Evolutionary conservation across 495 filamentous ascomycete genomes (phyloP).

Genomic region (Xylaria scruposa): DNA sequence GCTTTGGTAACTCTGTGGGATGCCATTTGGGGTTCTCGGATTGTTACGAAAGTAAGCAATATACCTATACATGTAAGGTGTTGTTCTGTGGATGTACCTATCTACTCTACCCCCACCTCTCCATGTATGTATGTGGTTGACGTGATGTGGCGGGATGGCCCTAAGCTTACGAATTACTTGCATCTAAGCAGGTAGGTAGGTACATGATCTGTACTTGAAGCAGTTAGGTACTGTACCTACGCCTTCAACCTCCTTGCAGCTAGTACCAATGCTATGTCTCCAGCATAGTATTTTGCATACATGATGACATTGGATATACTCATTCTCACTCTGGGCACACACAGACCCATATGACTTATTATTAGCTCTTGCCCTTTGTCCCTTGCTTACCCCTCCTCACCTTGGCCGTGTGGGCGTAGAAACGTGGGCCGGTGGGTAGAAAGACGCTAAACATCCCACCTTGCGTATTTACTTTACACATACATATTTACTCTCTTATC

Average conservation of each 20-base stretch:
- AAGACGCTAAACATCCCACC: conserved; percentile 31
- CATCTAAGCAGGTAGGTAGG: not conserved
- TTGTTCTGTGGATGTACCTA: too few relatives aligned
- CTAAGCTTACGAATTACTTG: conserved; percentile 1
- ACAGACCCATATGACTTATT: not conserved
- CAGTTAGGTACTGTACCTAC: too few relatives aligned
- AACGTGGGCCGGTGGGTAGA: not conserved
- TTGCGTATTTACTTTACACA: not conserved
- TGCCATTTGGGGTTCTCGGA: too few relatives aligned
- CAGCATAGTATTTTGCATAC: too few relatives aligned
- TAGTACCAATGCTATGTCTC: too few relatives aligned
- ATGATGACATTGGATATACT: not conserved
- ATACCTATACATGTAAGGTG: too few relatives aligned
- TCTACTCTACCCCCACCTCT: not conserved
- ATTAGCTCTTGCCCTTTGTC: not conserved
- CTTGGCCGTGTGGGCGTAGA: not conserved
- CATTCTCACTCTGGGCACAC: not conserved
- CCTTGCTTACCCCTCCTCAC: conserved; percentile 2
- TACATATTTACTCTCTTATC: conserved; percentile 11
- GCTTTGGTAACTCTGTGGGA: too few relatives aligned
- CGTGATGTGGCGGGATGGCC: conserved; percentile 11
- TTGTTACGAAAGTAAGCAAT: too few relatives aligned
- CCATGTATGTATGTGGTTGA: not conserved
- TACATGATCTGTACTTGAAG: too few relatives aligned
- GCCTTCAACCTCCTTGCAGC: too few relatives aligned